Evolutionary conservation across 176 grass and related monocot species (phyloP).

Genomic region (Metroxylon sagu): DNA sequence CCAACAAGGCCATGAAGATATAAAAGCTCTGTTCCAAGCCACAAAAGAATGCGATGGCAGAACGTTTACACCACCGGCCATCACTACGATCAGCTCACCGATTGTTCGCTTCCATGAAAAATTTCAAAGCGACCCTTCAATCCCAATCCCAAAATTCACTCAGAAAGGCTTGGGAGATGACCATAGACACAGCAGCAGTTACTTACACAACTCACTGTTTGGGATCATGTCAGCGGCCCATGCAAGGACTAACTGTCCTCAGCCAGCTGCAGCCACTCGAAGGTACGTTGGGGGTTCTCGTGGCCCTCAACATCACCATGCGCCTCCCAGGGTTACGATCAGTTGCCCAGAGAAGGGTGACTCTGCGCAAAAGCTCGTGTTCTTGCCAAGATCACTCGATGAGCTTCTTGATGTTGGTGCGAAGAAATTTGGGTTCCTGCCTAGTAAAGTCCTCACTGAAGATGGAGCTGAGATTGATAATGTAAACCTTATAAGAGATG

Average conservation of each 20-base stretch:
- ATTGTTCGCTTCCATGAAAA: slow-evolving; percentile 22
- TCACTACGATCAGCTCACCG: neutral
- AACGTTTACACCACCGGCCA: no score
- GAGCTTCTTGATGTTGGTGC: slow-evolving; percentile 60
- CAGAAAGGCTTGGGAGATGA: slow-evolving; percentile 11
- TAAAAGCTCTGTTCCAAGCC: slow-evolving; percentile 47
- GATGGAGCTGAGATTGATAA: slow-evolving; percentile 81
- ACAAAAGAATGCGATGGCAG: neutral
- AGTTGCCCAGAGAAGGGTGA: slow-evolving; percentile 51
- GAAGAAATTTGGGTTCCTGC: slow-evolving; percentile 42
- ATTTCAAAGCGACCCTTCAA: slow-evolving; percentile 54
- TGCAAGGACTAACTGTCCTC: slow-evolving; percentile 2
- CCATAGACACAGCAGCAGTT: slow-evolving; percentile 18
- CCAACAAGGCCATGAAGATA: slow-evolving; percentile 77
- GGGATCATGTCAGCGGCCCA: slow-evolving; percentile 53
- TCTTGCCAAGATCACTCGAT: slow-evolving; percentile 51
- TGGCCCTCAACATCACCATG: neutral
- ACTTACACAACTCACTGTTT: slow-evolving; percentile 93
- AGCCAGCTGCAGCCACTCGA: slow-evolving; percentile 3
- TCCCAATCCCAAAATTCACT: slow-evolving; percentile 16
- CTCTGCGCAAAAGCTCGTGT: slow-evolving; percentile 41
- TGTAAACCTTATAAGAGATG: slow-evolving; percentile 70
- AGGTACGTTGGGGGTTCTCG: slow-evolving; percentile 7
- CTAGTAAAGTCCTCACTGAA: slow-evolving; percentile 44
- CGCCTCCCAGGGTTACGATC: slow-evolving; percentile 45